Percentiles rank a stretch among this genome's conserved stretches.
Conservation (phyloP, 768 basidiomycete genomes). For the Pleurotus tuoliensis region DNA sequence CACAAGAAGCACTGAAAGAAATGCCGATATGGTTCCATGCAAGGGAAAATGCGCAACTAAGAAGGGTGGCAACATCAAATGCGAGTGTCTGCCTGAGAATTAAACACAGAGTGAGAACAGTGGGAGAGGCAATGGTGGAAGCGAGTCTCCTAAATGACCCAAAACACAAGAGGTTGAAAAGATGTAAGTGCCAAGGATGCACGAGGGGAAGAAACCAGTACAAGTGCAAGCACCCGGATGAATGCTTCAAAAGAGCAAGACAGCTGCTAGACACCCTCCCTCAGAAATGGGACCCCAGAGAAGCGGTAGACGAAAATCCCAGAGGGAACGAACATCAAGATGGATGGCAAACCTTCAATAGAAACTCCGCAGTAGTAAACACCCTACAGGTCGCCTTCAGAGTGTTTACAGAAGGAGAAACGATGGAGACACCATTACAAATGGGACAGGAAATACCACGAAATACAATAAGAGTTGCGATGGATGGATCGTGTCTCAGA, state of each 20-base stretch:
- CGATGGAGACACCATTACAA: not conserved
- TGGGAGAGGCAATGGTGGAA: not conserved
- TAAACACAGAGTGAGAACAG: not conserved
- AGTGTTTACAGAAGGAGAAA: conserved; percentile 3
- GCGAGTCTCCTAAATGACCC: not conserved
- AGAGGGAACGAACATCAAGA: not conserved
- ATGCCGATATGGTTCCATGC: conserved; percentile 3
- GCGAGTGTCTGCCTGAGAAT: not conserved
- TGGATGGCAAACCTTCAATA: not conserved
- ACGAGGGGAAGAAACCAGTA: not conserved
- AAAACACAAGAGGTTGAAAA: not conserved
- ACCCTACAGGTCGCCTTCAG: not conserved
- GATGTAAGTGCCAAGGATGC: not conserved
- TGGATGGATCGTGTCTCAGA: not conserved
- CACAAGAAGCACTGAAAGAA: not conserved
- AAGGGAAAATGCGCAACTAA: not conserved
- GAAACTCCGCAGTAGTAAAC: not conserved
- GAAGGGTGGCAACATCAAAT: not conserved
- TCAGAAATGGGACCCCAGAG: not conserved
- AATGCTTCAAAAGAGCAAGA: not conserved
- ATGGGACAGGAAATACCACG: not conserved
- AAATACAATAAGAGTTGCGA: not conserved
- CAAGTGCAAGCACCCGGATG: not conserved
- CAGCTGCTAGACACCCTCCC: not conserved
- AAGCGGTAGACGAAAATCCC: not conserved